Percentiles rank a stretch among this genome's conserved stretches.
Evolutionary conservation across 2,329 filamentous ascomycete genomes (phyloP).

Genomic region (Myriosclerotinia duriaeana): DNA sequence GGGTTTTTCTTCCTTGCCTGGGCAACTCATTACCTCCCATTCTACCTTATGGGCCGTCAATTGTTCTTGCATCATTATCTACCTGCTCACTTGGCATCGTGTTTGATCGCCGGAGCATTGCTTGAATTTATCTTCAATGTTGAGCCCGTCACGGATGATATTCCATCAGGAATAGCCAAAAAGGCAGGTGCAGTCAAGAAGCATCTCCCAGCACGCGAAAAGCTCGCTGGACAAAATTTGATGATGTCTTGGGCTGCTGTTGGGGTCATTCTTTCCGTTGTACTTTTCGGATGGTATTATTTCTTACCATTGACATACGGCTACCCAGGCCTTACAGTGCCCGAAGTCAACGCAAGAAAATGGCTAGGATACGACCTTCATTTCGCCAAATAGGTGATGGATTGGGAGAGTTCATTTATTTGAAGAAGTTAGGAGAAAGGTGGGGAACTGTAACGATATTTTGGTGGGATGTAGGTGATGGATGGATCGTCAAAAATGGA

Average conservation of each 20-base stretch:
- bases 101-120: constrained; percentile 84
- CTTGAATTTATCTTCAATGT: constrained; percentile 96
- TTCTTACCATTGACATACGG: constrained; percentile 96
- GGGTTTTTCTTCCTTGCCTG: constrained; percentile 99
- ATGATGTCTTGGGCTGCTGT: constrained; percentile 76
- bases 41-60: constrained; percentile 97
- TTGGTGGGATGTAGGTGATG: neutral
- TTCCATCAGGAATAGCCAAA: constrained; percentile 44
- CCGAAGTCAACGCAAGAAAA: constrained; percentile 78
- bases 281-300: constrained; percentile 81
- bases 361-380: constrained; percentile 97
- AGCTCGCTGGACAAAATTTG: constrained; percentile 76
- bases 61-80: constrained; percentile 98
- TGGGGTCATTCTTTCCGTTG: constrained; percentile 64
- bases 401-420: too few relatives aligned
- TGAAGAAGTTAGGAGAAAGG: neutral
- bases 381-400: constrained; percentile 76
- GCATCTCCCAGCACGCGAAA: constrained; percentile 76
- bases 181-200: constrained; percentile 50
- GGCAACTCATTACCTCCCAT: constrained; percentile 96
- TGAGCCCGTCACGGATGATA: constrained; percentile 65
- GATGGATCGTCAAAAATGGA: neutral
- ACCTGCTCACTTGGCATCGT: constrained; percentile 87
- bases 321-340: constrained; percentile 79
- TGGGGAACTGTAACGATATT: constrained; percentile 9